A percentile compares a stretch with the other conserved stretches of the same genome.
phyloP scores from a whole-genome alignment of 1,284 basidiomycete genomes.

The Phlebopus sp. region DNA sequence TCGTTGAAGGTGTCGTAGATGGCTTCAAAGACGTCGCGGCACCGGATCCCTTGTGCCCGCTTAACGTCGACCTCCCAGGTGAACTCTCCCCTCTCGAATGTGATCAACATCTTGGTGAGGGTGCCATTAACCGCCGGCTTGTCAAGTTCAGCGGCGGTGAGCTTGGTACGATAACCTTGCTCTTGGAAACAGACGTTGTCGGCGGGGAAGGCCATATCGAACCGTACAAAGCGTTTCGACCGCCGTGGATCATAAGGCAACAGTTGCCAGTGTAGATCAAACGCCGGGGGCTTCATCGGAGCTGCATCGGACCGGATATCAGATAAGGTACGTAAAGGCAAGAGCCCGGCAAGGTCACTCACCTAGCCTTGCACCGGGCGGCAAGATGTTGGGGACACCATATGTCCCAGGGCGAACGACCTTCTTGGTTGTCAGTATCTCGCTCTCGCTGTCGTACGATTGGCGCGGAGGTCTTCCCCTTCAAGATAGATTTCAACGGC shows the following conservation, averaged over 20 bases:
- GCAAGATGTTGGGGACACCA: slow-evolving; percentile 22
- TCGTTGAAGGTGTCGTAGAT: slow-evolving; percentile 48
- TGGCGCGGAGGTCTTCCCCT: slow-evolving; percentile 25
- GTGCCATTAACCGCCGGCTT: slow-evolving; percentile 34
- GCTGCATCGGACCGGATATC: slow-evolving; percentile 21
- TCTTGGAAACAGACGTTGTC: slow-evolving; percentile 23
- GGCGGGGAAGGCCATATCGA: slow-evolving; percentile 28
- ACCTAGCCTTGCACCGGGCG: slow-evolving; percentile 27
- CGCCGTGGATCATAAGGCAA: slow-evolving; percentile 32
- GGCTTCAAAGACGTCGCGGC: slow-evolving; percentile 52
- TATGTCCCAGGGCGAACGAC: slow-evolving; percentile 16
- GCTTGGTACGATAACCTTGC: slow-evolving; percentile 12
- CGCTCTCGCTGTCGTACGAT: slow-evolving; percentile 31
- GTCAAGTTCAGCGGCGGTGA: slow-evolving; percentile 29
- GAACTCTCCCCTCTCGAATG: slow-evolving; percentile 28
- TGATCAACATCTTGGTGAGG: slow-evolving; percentile 37
- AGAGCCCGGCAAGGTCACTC: slow-evolving; percentile 8
- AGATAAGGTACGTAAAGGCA: slow-evolving; percentile 26
- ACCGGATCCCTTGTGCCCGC: slow-evolving; percentile 40
- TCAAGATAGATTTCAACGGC: slow-evolving; percentile 32
- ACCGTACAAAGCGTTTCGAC: slow-evolving; percentile 27
- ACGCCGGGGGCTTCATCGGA: slow-evolving; percentile 26
- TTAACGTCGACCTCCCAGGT: slow-evolving; percentile 45
- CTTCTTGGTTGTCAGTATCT: slow-evolving; percentile 24
- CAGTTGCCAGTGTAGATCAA: slow-evolving; percentile 41